Evolutionary conservation across 2,329 filamentous ascomycete genomes (phyloP).

Genomic region (Paecilomyces dactylethromorphus): DNA sequence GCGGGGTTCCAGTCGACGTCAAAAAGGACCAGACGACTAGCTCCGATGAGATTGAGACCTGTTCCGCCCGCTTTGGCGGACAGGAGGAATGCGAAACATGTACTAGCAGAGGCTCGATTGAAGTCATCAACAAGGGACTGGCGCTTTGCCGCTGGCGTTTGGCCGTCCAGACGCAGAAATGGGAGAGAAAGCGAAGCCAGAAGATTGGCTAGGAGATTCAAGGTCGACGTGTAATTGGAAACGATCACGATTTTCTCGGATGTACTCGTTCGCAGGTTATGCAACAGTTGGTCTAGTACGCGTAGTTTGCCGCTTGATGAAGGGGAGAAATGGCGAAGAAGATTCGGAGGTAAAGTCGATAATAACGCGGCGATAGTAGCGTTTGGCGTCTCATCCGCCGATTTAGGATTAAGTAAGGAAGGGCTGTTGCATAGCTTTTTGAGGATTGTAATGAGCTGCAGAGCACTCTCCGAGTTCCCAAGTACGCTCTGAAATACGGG

Average conservation of each 20-base stretch:
- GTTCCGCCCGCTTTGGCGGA: constrained; percentile 67
- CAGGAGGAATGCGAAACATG: constrained; percentile 62
- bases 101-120: constrained; percentile 52
- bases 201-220: constrained; percentile 59
- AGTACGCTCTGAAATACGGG: constrained; percentile 57
- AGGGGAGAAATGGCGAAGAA: constrained; percentile 48
- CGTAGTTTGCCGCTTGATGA: constrained; percentile 60
- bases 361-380: constrained; percentile 44
- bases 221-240: constrained; percentile 69
- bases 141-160: constrained; percentile 56
- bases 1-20: constrained; percentile 73
- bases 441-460: constrained; percentile 64
- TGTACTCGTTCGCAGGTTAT: constrained; percentile 54
- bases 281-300: constrained; percentile 59
- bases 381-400: constrained; percentile 40
- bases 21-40: constrained; percentile 63
- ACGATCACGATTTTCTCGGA: constrained; percentile 67
- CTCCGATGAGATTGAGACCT: constrained; percentile 65
- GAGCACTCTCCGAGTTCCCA: constrained; percentile 54
- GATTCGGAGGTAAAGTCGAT: constrained; percentile 48
- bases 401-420: constrained; percentile 50
- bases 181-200: constrained; percentile 54
- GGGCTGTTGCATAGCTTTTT: constrained; percentile 72
- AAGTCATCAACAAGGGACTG: constrained; percentile 65
- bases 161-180: constrained; percentile 64